Conservation (phyloP, 768 basidiomycete species). For the Leccinum barrowsii region DNA sequence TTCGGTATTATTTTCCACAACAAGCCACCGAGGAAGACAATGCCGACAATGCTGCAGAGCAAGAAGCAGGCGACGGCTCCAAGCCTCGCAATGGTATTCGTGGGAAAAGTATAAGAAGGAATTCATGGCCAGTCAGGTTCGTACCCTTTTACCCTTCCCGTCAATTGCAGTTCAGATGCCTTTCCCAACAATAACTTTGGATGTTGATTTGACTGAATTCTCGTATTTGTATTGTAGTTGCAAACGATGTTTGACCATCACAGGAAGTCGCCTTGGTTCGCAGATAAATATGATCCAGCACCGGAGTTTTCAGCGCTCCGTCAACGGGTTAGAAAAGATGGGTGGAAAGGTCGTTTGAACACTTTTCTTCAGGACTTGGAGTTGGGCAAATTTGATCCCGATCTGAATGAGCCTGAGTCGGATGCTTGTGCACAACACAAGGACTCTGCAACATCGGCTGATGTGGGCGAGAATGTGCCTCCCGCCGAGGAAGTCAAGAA, state of each 20-base stretch:
- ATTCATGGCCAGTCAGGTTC: conserved; percentile 82
- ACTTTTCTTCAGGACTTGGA: conserved; percentile 79
- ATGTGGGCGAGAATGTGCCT: conserved; percentile 33
- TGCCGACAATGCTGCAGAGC: conserved; percentile 79
- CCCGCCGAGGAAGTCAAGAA: conserved; percentile 53
- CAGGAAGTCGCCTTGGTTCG: conserved; percentile 94
- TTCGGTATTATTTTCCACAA: conserved; percentile 69
- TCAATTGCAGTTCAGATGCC: conserved; percentile 13
- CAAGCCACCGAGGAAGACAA: conserved; percentile 80
- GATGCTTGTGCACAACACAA: conserved; percentile 51
- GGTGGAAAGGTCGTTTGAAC: conserved; percentile 73
- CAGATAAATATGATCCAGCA: conserved; percentile 87
- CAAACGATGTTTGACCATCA: conserved; percentile 96
- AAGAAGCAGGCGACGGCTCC: conserved; percentile 76
- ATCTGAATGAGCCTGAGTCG: conserved; percentile 58
- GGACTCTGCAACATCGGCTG: conserved; percentile 41
- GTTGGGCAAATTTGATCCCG: conserved; percentile 81
- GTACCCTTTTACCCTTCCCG: conserved; percentile 32
- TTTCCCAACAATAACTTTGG: conserved; percentile 6
- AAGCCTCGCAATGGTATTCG: conserved; percentile 85
- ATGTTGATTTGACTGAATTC: conserved; percentile 21
- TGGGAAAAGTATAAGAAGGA: conserved; percentile 95
- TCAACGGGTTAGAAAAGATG: conserved; percentile 75
- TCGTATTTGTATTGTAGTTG: conserved; percentile 60
- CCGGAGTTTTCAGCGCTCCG: conserved; percentile 70